Conservation (phyloP, 345 rosid species). For the Cardamine resedifolia region DNA sequence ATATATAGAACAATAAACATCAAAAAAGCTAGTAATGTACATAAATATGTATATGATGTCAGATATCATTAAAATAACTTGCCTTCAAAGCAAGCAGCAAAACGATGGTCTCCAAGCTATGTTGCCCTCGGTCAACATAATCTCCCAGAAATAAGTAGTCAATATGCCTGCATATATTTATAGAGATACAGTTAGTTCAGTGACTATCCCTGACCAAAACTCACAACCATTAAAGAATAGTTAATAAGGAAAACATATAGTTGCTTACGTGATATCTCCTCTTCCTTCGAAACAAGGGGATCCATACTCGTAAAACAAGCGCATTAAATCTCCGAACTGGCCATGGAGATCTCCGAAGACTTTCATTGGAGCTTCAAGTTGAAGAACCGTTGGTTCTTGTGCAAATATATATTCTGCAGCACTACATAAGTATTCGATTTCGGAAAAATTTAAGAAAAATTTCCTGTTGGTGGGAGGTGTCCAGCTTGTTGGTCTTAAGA, state of each 20-base stretch:
- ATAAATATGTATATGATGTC: background rate
- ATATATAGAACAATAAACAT: slow-evolving; percentile 8
- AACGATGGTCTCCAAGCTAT: slow-evolving; percentile 83
- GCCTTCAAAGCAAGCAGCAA: slow-evolving; percentile 95
- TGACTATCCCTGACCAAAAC: background rate
- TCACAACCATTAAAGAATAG: background rate
- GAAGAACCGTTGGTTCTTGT: slow-evolving; percentile 81
- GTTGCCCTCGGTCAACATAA: slow-evolving; percentile 91
- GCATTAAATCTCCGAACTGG: slow-evolving; percentile 81
- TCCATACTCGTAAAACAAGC: slow-evolving; percentile 74
- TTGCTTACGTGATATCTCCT: slow-evolving; percentile 83
- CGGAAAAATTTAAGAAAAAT: slow-evolving; percentile 70
- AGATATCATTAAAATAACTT: slow-evolving; percentile 26
- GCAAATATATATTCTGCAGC: slow-evolving; percentile 63
- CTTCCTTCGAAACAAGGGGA: slow-evolving; percentile 79
- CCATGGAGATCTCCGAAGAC: slow-evolving; percentile 91
- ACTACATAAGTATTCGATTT: slow-evolving; percentile 72
- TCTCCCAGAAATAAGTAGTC: slow-evolving; percentile 95
- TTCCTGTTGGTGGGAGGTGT: slow-evolving; percentile 59
- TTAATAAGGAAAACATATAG: background rate
- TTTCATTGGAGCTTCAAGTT: slow-evolving; percentile 73
- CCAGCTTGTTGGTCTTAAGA: slow-evolving; percentile 84
- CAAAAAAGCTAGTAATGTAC: background rate
- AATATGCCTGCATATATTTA: slow-evolving; percentile 53
- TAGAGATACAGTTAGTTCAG: background rate